A percentile compares a stretch with the other conserved stretches of the same genome.
Evolutionary conservation across 208 protist genomes (phyloP).

Genomic region (Trypanosoma brucei): DNA sequence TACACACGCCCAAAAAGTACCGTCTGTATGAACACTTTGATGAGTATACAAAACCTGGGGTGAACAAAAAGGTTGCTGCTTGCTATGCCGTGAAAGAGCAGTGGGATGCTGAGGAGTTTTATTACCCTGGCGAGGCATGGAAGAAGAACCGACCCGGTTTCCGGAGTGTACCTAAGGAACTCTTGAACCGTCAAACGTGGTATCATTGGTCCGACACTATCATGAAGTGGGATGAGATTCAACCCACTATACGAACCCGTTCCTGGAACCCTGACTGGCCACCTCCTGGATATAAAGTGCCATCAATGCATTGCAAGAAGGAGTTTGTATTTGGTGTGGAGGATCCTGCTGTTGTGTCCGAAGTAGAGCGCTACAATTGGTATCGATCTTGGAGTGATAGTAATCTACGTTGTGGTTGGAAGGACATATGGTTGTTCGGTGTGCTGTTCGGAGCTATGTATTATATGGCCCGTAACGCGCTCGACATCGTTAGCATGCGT

Average conservation of each 20-base stretch:
- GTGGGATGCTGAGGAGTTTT: conserved; percentile 86
- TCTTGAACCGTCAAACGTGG: conserved; percentile 85
- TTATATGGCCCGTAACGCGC: conserved; percentile 49
- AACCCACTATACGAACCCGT: conserved; percentile 75
- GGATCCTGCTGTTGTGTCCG: conserved; percentile 69
- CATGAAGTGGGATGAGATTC: conserved; percentile 84
- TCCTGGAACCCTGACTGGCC: conserved; percentile 88
- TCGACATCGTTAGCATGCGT: conserved; percentile 56
- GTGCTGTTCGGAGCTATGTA: conserved; percentile 58
- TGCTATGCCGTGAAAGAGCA: conserved; percentile 81
- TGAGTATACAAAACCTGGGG: conserved; percentile 83
- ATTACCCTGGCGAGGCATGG: conserved; percentile 87
- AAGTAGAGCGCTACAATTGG: conserved; percentile 88
- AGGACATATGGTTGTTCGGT: conserved; percentile 67
- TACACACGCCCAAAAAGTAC: conserved; percentile 80
- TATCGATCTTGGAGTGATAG: conserved; percentile 77
- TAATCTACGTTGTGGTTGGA: conserved; percentile 82
- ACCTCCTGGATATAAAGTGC: conserved; percentile 79
- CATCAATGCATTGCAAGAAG: conserved; percentile 80
- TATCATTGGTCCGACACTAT: conserved; percentile 87
- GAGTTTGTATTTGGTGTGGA: conserved; percentile 84
- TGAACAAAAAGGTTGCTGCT: conserved; percentile 69
- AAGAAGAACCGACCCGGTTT: conserved; percentile 80
- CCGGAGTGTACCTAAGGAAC: conserved; percentile 81
- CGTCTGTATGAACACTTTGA: conserved; percentile 88